Evolutionary conservation across 352 stramenopile species (phyloP).

Genomic region (Phytophthora foliorum): DNA sequence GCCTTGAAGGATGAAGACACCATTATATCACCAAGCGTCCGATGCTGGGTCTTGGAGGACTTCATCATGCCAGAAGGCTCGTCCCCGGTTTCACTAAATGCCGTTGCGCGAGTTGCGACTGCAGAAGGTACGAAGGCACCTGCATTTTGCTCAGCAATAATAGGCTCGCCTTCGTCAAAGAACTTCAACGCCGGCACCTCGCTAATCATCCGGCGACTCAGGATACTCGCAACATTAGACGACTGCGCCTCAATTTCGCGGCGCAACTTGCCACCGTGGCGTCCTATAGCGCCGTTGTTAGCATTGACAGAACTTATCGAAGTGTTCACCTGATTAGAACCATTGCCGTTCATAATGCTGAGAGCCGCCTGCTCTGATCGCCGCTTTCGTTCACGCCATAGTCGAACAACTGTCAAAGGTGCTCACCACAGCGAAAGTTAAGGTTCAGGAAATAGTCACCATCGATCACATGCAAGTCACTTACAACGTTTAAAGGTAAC

Average conservation of each 20-base stretch:
- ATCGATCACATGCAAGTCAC: conserved; percentile 6
- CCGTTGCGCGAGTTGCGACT: neutral
- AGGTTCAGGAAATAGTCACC: neutral
- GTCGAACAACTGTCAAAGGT: conserved; percentile 54
- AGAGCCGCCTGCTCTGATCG: conserved; percentile 57
- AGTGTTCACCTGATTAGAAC: conserved; percentile 15
- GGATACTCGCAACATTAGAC: conserved; percentile 76
- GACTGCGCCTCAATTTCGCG: conserved; percentile 67
- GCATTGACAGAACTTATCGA: conserved; percentile 12
- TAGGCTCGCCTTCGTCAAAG: conserved; percentile 60
- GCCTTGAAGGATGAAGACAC: conserved; percentile 8
- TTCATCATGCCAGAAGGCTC: neutral
- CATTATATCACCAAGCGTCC: conserved; percentile 37
- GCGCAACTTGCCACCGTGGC: conserved; percentile 53
- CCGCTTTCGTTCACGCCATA: conserved; percentile 70
- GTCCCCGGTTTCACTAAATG: neutral
- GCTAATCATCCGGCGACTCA: conserved; percentile 77
- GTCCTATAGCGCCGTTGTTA: conserved; percentile 15
- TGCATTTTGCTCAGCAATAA: neutral
- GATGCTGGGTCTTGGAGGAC: neutral
- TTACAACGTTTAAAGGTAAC: conserved; percentile 66
- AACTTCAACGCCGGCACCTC: conserved; percentile 84
- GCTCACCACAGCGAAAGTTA: neutral
- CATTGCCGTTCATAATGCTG: conserved; percentile 57
- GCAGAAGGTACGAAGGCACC: conserved; percentile 8